Evolutionary conservation across 441 rosid species (phyloP), one percentile per base, ranked within the genome.

Genomic region (Euphorbia corollata): DNA sequence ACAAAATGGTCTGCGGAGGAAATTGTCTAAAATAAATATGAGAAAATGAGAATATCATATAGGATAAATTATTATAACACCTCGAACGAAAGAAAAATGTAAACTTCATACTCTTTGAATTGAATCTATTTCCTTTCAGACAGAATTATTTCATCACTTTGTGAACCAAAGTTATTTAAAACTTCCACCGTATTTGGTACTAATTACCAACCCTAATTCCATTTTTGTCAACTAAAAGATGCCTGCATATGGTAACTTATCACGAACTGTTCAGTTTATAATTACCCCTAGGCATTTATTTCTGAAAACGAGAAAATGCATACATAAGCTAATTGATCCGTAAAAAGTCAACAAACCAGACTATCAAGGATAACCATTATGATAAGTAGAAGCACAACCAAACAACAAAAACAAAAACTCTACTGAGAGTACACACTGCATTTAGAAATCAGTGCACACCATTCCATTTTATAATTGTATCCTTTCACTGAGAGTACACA

Each of bases 1-100:
- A 55, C 65, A 75, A 69, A 65, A 71, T 64, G 60, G 23, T 71
- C 87, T 87, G 86, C 71, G 27, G n/a, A 73, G 50, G 69, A 65
- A 74, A 59, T 41, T 58, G 24, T 47, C 62, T 64, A 64, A 24
- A 59, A 61, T 72, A 55, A 74, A 72, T 54, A 60, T 45, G 41
- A 4, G 24, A 63, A 38, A 50, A 58, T n/a, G 48, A 67, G 24
- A 65, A 43, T 30, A 53, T 24, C 48, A 20, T n/a, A 13, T 18
- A 45, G 18, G 8, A 54, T 62, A 43, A 61, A 22, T 20, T 24
- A 22, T 23, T 18, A 64, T 24, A 50, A 24, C 41, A 60, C 19
- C 24, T 27, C 22, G 22, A 1, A 51, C 38, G 8, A 51, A 41
- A 51, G 3, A 8, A 51, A 11, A 5, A 5, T 22, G 18, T 19